A percentile compares a stretch with the other conserved stretches of the same genome.
Conservation (phyloP, 331 rosid species). For the Stylosanthes scabra region DNA sequence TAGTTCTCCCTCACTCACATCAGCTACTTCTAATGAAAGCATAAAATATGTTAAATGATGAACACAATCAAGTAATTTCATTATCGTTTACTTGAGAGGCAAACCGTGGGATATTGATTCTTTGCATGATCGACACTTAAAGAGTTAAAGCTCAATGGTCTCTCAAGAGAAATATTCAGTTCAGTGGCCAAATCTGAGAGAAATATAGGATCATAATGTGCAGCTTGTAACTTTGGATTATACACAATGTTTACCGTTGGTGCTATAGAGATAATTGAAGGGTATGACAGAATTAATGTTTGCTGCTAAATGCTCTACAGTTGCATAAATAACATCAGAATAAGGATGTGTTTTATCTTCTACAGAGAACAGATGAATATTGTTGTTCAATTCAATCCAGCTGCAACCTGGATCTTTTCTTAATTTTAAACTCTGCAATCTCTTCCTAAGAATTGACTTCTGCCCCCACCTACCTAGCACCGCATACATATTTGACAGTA, state of each 20-base stretch:
- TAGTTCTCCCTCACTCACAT: not conserved
- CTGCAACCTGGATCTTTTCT: conserved; percentile 63
- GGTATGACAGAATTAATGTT: conserved; percentile 45
- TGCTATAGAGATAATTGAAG: conserved; percentile 26
- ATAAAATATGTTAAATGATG: not conserved
- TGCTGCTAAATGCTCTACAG: conserved; percentile 47
- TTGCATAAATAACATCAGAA: conserved; percentile 50
- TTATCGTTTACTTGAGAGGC: not conserved
- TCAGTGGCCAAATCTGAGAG: conserved; percentile 1
- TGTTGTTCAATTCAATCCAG: conserved; percentile 55
- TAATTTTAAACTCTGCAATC: conserved; percentile 48
- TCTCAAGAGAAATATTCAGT: conserved; percentile 1
- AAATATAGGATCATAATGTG: conserved; percentile 24
- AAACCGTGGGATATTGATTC: not conserved
- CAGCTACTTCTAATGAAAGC: not conserved
- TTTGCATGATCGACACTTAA: not conserved
- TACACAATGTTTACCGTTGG: conserved; percentile 3
- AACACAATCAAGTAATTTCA: not conserved
- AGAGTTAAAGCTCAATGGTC: not conserved
- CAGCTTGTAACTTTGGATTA: conserved; percentile 9
- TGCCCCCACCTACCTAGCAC: conserved; percentile 52
- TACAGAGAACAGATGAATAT: conserved; percentile 50
- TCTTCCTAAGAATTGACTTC: conserved; percentile 47
- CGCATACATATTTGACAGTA: conserved; percentile 57
- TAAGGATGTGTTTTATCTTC: conserved; percentile 52